Percentiles rank a stretch among this genome's conserved stretches.
These are phyloP conservation scores for Xylariomycetidae sp. DNA, from an alignment of 2,329 filamentous ascomycete species.

Conservation along the genomic window DNA sequence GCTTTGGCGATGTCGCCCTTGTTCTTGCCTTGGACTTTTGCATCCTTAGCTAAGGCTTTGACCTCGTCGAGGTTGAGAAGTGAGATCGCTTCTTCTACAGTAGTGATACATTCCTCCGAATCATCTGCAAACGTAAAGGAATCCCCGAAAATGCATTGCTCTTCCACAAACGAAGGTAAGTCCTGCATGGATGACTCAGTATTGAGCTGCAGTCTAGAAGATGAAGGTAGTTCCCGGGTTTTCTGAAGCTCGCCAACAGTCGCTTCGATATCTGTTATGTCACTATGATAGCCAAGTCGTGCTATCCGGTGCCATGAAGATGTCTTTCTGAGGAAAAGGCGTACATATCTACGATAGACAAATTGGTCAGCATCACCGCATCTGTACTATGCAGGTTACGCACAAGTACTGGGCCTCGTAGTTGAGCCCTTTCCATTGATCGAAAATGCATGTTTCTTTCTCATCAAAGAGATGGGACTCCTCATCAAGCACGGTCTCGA, in stretches of 20 bases:
- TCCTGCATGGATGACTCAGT: constrained; percentile 14
- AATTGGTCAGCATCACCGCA: too few relatives aligned
- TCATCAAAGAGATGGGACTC: constrained; percentile 84
- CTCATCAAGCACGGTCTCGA: constrained; percentile 84
- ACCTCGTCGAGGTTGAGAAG: constrained; percentile 84
- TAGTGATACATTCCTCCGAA: constrained; percentile 68
- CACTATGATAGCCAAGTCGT: constrained; percentile 73
- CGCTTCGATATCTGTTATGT: constrained; percentile 68
- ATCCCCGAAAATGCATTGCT: constrained; percentile 43
- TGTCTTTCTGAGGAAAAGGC: constrained; percentile 87
- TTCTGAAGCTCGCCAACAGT: constrained; percentile 64
- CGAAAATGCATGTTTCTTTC: constrained; percentile 72
- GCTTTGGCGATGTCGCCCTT: constrained; percentile 74
- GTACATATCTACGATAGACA: constrained; percentile 65
- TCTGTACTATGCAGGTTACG: constrained; percentile 27
- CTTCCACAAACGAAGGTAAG: constrained; percentile 30
- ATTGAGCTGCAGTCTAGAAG: constrained; percentile 8
- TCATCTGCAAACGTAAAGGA: constrained; percentile 76
- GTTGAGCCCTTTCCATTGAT: constrained; percentile 64
- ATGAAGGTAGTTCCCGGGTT: constrained; percentile 47
- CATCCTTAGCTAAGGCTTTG: constrained; percentile 78
- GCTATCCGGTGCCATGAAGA: constrained; percentile 84
- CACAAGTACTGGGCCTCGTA: constrained; percentile 93
- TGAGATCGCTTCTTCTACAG: constrained; percentile 76
- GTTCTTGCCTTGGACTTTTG: constrained; percentile 80